Conservation (phyloP, 2,329 filamentous ascomycete species). For the Colletotrichum plurivorum region DNA sequence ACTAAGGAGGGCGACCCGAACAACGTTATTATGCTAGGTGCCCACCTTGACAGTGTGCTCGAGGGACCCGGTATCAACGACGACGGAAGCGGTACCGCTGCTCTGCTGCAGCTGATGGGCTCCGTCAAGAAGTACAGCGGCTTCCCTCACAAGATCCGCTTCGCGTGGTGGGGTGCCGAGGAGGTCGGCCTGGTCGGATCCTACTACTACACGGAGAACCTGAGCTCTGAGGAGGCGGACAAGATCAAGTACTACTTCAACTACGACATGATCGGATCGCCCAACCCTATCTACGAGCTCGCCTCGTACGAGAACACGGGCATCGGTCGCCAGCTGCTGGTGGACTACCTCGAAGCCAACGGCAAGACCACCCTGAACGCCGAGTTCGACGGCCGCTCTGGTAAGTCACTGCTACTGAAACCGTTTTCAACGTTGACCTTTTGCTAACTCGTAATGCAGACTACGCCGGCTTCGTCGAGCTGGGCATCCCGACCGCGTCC, state of each 20-base stretch:
- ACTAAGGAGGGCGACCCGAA: conserved; percentile 58
- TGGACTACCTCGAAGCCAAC: conserved; percentile 51
- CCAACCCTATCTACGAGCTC: conserved; percentile 50
- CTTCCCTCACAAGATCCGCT: conserved; percentile 58
- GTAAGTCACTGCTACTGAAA: neutral
- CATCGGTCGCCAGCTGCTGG: conserved; percentile 51
- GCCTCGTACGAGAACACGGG: conserved; percentile 56
- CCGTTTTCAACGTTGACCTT: neutral
- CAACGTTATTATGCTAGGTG: conserved; percentile 58
- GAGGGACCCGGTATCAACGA: conserved; percentile 57
- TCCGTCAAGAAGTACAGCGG: conserved; percentile 54
- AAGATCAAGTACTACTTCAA: conserved; percentile 78
- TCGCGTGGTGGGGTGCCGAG: conserved; percentile 59
- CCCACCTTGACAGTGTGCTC: conserved; percentile 57
- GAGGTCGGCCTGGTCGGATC: conserved; percentile 60
- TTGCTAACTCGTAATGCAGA: conserved; percentile 43
- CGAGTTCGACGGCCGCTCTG: conserved; percentile 52
- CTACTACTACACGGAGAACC: conserved; percentile 54
- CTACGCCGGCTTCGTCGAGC: conserved; percentile 56
- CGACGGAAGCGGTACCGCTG: conserved; percentile 55
- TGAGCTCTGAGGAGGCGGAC: conserved; percentile 55
- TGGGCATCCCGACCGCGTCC: conserved; percentile 56
- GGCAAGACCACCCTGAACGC: conserved; percentile 50
- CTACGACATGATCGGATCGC: conserved; percentile 76
- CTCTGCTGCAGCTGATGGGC: conserved; percentile 53